These are phyloP conservation scores for Leishmania amazonensis DNA, from an alignment of 208 protist species.

Conservation along the genomic window DNA sequence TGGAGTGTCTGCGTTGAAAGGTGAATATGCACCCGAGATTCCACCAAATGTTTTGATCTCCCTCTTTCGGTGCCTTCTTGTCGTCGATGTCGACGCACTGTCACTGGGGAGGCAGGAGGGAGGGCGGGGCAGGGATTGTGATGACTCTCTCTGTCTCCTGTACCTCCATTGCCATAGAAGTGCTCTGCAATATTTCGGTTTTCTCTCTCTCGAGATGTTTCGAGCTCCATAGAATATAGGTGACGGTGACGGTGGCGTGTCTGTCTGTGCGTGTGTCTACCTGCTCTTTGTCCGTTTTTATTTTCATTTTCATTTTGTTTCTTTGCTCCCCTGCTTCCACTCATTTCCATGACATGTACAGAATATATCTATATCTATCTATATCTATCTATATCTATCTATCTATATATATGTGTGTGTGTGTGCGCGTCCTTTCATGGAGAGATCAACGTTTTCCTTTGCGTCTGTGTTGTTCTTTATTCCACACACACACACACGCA, in stretches of 20 bases:
- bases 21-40: background rate
- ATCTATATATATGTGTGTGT: background rate
- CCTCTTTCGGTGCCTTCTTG: background rate
- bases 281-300: background rate
- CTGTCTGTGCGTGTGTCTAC: background rate
- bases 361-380: background rate
- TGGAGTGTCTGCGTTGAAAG: conserved; percentile 7
- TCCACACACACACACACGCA: background rate
- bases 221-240: background rate
- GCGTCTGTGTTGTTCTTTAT: background rate
- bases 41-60: too few species aligned
- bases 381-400: background rate
- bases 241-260: too few species aligned
- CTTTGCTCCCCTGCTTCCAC: background rate
- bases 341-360: background rate
- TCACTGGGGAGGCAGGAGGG: background rate
- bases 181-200: background rate
- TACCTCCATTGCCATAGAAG: background rate
- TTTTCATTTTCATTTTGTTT: background rate
- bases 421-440: background rate
- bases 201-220: background rate
- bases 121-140: background rate
- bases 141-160: background rate
- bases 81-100: background rate
- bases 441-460: background rate